Base-by-base conservation (phyloP, 257 asterid genomes). In the Agastache rugosa region DNA sequence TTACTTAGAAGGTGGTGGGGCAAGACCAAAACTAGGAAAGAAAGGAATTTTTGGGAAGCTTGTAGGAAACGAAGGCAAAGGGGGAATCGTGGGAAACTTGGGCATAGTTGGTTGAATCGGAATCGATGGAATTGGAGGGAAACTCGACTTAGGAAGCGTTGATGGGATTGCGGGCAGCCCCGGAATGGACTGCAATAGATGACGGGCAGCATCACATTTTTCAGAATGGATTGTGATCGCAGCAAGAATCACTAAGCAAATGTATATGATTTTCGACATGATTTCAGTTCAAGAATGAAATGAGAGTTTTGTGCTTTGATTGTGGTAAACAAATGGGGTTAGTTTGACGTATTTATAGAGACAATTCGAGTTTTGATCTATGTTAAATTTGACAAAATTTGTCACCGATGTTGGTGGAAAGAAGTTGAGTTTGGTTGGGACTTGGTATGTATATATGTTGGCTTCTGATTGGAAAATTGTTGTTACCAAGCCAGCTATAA, bases 1-100 rank as follows among this genome's bases (percentile, higher is more conserved):
- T 44, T 48, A 71, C 15, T 80, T 75, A 19, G 83, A 79, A 47
- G 80, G 83, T 47, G 83, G 78, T 7, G 83, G 67, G 44, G 77
- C 8, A 35, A 80, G 41, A 56, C 65, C 65, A 8, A 75, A 71
- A 16, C 41, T 66, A 47, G 83, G 75, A 39, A 75, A 55, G 23
- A 39, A 61, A 61, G 76, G 83, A 15, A 79, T 68, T 5, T 62
- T 61, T 0, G 79, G 83, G 47, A 79, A 47, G 73, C 77, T 56
- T 2, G 48, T 51, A 0, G 83, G 83, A n/a, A 78, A 0, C 0
- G 76, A 70, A 75, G 80, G 80, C 5, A 74, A 19, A 0, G 77
- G 65, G 2, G 80, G 82, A 10, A 65, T 25, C 7, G 74, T 45
- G 17, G 82, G 80, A 1, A 79, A 44, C 3, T 23, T 69, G 19